Percentiles rank a stretch among this genome's conserved stretches.
These are phyloP conservation scores for Penicillium janthinellum DNA, from an alignment of 2,329 filamentous ascomycete species.

Conservation along the genomic window DNA sequence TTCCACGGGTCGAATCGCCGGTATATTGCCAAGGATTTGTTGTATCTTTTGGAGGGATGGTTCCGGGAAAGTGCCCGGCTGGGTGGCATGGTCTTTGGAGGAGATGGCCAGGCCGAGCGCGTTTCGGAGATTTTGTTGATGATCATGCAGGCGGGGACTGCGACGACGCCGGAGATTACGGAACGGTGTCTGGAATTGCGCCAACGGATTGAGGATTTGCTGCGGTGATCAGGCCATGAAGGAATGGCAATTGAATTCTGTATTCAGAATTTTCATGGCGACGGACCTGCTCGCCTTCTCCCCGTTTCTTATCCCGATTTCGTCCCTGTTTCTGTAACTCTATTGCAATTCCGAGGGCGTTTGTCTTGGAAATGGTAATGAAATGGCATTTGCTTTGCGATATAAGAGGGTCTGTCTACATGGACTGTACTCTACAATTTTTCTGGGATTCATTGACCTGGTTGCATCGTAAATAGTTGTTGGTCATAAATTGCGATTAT, in stretches of 20 bases:
- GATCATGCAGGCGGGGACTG: conserved; percentile 43
- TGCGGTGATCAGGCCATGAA: conserved; percentile 33
- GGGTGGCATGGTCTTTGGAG: conserved; percentile 60
- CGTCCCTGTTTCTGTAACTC: conserved; percentile 3
- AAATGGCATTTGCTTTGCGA: conserved; percentile 12
- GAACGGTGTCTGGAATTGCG: conserved; percentile 40
- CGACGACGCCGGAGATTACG: conserved; percentile 5
- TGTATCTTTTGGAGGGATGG: conserved; percentile 65
- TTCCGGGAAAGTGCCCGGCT: conserved; percentile 57
- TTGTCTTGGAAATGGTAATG: conserved; percentile 17
- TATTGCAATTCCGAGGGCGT: conserved; percentile 2
- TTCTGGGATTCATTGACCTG: no score
- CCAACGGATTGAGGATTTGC: conserved; percentile 43
- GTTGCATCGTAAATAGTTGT: not conserved
- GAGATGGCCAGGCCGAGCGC: conserved; percentile 57
- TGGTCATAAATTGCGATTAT: not conserved
- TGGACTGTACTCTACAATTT: not conserved
- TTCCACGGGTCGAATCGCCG: conserved; percentile 62
- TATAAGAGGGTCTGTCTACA: not conserved
- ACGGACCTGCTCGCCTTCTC: not conserved
- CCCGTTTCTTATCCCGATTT: not conserved
- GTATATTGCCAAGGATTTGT: conserved; percentile 61
- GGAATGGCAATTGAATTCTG: not conserved
- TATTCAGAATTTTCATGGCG: not conserved
- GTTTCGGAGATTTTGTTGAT: conserved; percentile 49